These are phyloP conservation scores for Phaeomoniella chlamydospora DNA, from an alignment of 2,329 filamentous ascomycete genomes.

Conservation along the genomic window DNA sequence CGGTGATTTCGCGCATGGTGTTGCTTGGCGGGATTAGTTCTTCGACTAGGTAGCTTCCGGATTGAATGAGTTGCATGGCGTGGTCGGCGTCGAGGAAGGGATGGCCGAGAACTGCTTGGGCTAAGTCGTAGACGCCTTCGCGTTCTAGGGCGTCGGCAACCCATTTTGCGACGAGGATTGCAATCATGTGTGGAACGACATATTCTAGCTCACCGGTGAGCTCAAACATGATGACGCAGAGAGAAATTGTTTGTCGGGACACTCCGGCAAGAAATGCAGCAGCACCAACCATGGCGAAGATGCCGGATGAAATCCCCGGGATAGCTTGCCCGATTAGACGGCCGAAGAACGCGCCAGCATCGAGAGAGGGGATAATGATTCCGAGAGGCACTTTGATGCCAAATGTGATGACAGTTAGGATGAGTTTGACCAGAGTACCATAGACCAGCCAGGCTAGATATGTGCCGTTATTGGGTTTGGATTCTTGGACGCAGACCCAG, in stretches of 20 bases:
- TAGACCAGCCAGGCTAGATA: slow-evolving; percentile 39
- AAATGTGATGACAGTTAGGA: slow-evolving; percentile 44
- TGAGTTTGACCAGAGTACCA: slow-evolving; percentile 38
- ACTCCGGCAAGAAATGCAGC: slow-evolving; percentile 45
- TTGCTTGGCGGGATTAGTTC: slow-evolving; percentile 36
- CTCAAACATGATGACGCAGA: slow-evolving; percentile 49
- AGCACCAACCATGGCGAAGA: slow-evolving; percentile 47
- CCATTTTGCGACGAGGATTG: slow-evolving; percentile 46
- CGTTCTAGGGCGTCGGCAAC: slow-evolving; percentile 37
- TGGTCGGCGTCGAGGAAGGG: slow-evolving; percentile 42
- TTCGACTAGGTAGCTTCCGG: slow-evolving; percentile 22
- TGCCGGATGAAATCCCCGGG: slow-evolving; percentile 40
- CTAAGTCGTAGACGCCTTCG: slow-evolving; percentile 44
- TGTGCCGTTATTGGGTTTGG: slow-evolving; percentile 16
- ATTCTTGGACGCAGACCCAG: slow-evolving; percentile 39
- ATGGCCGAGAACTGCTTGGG: slow-evolving; percentile 43
- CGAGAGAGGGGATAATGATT: slow-evolving; percentile 45
- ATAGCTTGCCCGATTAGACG: slow-evolving; percentile 41
- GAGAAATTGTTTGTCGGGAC: slow-evolving; percentile 42
- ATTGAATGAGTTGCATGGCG: slow-evolving; percentile 27
- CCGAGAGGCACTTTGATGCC: slow-evolving; percentile 46
- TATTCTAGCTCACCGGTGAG: slow-evolving; percentile 45
- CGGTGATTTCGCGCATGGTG: slow-evolving; percentile 43
- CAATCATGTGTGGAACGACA: slow-evolving; percentile 43
- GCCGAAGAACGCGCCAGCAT: slow-evolving; percentile 43